These are phyloP conservation scores for Trichophyton schoenleinii DNA, from an alignment of 2,329 filamentous ascomycete species.

Conservation along the genomic window DNA sequence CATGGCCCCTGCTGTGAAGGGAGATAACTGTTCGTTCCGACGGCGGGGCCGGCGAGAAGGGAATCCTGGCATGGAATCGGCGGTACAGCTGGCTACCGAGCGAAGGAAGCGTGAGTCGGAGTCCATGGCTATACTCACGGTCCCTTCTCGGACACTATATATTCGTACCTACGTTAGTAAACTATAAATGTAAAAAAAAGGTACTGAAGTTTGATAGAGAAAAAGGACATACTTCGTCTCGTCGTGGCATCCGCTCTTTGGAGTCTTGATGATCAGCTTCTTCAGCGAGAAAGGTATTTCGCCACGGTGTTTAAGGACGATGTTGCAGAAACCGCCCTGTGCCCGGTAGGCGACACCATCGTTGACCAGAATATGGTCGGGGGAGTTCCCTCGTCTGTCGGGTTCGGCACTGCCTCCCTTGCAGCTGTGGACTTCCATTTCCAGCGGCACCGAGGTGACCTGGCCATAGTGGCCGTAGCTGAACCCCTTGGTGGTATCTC, in stretches of 20 bases:
- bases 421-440: conserved; percentile 80
- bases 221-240: conserved; percentile 59
- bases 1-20: neutral
- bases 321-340: conserved; percentile 73
- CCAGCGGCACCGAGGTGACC: conserved; percentile 66
- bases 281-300: conserved; percentile 69
- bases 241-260: conserved; percentile 49
- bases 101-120: conserved; percentile 60
- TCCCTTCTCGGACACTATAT: conserved; percentile 53
- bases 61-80: neutral
- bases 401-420: conserved; percentile 46
- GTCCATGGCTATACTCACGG: conserved; percentile 84
- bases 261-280: conserved; percentile 78
- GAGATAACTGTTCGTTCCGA: conserved; percentile 4
- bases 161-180: neutral
- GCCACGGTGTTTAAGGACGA: conserved; percentile 70
- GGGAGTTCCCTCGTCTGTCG: conserved; percentile 44
- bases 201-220: neutral
- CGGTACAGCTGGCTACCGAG: conserved; percentile 40
- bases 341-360: conserved; percentile 84
- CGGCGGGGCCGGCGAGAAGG: neutral
- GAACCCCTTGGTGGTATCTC: conserved; percentile 42
- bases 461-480: conserved; percentile 80
- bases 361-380: conserved; percentile 71
- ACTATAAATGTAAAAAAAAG: conserved; percentile 15